A percentile compares a stretch with the other conserved stretches of the same genome.
Evolutionary conservation across 1,284 basidiomycete species (phyloP).

Genomic region (Ceratobasidium sp.): DNA sequence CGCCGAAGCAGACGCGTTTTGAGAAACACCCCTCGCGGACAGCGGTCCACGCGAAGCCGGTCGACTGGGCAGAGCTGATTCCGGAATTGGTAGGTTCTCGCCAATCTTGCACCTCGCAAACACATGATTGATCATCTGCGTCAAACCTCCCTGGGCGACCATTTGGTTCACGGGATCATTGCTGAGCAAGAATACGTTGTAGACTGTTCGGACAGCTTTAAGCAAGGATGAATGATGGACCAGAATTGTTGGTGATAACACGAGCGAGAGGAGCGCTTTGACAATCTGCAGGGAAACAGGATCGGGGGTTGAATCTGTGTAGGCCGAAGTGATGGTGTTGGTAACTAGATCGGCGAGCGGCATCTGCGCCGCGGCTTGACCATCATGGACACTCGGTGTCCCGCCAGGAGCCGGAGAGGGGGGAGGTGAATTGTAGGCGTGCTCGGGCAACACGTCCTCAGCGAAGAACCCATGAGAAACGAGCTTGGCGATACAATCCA

Average conservation of each 20-base stretch:
- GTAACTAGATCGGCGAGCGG: slow-evolving; percentile 91
- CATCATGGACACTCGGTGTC: slow-evolving; percentile 54
- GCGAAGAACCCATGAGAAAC: slow-evolving; percentile 96
- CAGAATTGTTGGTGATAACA: slow-evolving; percentile 84
- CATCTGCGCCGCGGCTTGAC: slow-evolving; percentile 64
- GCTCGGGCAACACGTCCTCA: slow-evolving; percentile 58
- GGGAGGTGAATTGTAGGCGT: slow-evolving; percentile 68
- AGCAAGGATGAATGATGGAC: slow-evolving; percentile 94
- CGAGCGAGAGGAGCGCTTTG: slow-evolving; percentile 88
- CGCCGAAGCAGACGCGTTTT: slow-evolving; percentile 17
- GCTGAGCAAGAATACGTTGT: slow-evolving; percentile 94
- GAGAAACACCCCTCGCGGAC: background rate
- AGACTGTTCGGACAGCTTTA: slow-evolving; percentile 94
- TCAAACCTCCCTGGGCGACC: slow-evolving; percentile 94
- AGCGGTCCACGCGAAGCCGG: slow-evolving; percentile 10
- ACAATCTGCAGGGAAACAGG: slow-evolving; percentile 94
- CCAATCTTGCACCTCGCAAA: slow-evolving; percentile 68
- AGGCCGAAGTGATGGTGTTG: slow-evolving; percentile 92
- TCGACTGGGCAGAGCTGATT: background rate
- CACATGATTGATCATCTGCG: slow-evolving; percentile 96
- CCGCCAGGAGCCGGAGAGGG: slow-evolving; percentile 64
- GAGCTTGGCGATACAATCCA: slow-evolving; percentile 96
- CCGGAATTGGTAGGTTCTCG: background rate
- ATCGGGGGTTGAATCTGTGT: slow-evolving; percentile 86
- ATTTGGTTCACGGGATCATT: slow-evolving; percentile 92